Base-by-base conservation (phyloP, 208 protist genomes). In the Kentomonas sorsogonicus region DNA sequence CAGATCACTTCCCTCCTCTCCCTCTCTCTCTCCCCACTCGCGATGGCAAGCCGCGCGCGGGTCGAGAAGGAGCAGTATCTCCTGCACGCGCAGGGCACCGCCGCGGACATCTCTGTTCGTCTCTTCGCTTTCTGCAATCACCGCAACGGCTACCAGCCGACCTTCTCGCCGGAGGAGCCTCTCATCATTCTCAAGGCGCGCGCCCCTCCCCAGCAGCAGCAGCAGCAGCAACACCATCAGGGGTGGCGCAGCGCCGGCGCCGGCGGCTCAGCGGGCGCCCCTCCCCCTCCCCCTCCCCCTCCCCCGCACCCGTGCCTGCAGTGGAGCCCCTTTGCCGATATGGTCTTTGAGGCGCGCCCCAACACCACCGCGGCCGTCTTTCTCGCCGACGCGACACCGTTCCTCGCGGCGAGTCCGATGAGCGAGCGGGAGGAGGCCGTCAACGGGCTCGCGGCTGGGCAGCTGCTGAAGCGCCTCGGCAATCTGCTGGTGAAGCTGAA, bases 111-210 rank as follows among this genome's bases (percentile, higher is more conserved):
- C 27, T 18, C 63, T 22, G 79, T 85, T 33, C 80, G 79, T 4
- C 68, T 91, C 33, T 94, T 86, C 57, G 83, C 81, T 39, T 94
- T 91, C 46, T 55, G 81, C 22, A 94, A 91, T 68, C 66, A 66
- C 9, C 69, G 83, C 10, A 69, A 70, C 0, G 53, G 59, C 11
- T 91, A 91, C 64, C 69, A 78, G 5, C 72, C 84, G 3, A 66
- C 79, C 38, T 94, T 94, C 54, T 73, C 83, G 0, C 87, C 87
- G 3, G 81, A 89, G 54, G 18, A 50, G 44, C 83, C 87, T 1
- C 33, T 94, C 16, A 79, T 91, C 36, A 63, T 94, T 10, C 72
- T 94, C 23, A 86, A 87, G 57, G 75, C 22, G 27, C 25, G 30
- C 7, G 29, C 46, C 9, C 23, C 30, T 23, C 55, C 10, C 15